Conservation (phyloP, 805 yeast species). For the Naumovozyma dairenensis region DNA sequence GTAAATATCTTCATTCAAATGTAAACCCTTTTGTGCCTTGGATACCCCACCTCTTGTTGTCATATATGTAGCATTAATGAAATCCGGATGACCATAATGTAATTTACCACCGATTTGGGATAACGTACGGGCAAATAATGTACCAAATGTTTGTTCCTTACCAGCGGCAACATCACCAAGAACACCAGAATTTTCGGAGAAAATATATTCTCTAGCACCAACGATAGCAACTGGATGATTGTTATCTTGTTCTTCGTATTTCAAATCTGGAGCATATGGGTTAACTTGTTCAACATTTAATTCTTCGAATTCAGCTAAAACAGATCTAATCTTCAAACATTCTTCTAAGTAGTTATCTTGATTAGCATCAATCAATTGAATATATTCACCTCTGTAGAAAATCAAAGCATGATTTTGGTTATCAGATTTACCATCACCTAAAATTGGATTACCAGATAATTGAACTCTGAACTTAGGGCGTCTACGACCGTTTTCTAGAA, state of each 20-base stretch:
- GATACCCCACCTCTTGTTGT: slow-evolving; percentile 83
- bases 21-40: slow-evolving; percentile 78
- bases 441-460: slow-evolving; percentile 74
- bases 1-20: slow-evolving; percentile 78
- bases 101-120: slow-evolving; percentile 79
- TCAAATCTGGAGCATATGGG: slow-evolving; percentile 71
- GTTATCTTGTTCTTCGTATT: slow-evolving; percentile 40
- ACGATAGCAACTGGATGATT: slow-evolving; percentile 71
- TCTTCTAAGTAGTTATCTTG: slow-evolving; percentile 82
- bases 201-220: slow-evolving; percentile 81
- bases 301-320: slow-evolving; percentile 77
- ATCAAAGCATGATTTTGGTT: slow-evolving; percentile 75
- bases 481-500: slow-evolving; percentile 62
- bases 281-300: slow-evolving; percentile 63
- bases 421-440: slow-evolving; percentile 86
- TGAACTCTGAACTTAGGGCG: slow-evolving; percentile 68
- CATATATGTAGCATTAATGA: slow-evolving; percentile 65
- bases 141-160: slow-evolving; percentile 83
- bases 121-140: slow-evolving; percentile 71
- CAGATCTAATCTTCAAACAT: slow-evolving; percentile 73
- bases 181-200: slow-evolving; percentile 78
- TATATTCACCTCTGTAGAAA: slow-evolving; percentile 76
- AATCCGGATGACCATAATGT: slow-evolving; percentile 87
- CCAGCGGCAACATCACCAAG: slow-evolving; percentile 88
- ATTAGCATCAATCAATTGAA: slow-evolving; percentile 77